These are phyloP conservation scores for Breynia disticha DNA, from an alignment of 441 rosid genomes.

Conservation along the genomic window DNA sequence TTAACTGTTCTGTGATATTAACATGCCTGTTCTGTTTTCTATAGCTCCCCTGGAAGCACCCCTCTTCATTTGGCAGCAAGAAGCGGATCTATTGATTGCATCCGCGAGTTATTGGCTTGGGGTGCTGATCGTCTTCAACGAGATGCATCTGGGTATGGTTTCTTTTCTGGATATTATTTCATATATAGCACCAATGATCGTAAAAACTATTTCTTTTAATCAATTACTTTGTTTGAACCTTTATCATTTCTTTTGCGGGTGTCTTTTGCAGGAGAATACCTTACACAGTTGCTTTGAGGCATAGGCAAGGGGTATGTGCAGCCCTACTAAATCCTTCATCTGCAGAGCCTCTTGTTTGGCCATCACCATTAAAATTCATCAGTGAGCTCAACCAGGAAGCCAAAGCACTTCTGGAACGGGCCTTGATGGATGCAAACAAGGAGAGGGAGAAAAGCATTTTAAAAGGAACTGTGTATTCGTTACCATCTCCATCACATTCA, in stretches of 20 bases:
- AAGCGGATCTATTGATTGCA: constrained; percentile 91
- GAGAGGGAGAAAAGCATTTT: constrained; percentile 81
- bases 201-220: not conserved
- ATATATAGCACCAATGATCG: not conserved
- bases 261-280: constrained; percentile 70
- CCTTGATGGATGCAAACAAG: constrained; percentile 74
- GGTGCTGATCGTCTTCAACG: constrained; percentile 96
- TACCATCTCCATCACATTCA: constrained; percentile 58
- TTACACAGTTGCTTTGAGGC: constrained; percentile 61
- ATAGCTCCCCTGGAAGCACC: constrained; percentile 80
- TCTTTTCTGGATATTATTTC: too few species aligned
- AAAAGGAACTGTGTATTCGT: constrained; percentile 51
- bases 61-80: constrained; percentile 98
- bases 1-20: constrained; percentile 10
- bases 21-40: constrained; percentile 11
- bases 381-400: constrained; percentile 86
- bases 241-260: not conserved
- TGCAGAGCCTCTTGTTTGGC: constrained; percentile 98
- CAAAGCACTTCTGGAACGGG: constrained; percentile 62
- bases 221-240: not conserved
- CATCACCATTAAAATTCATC: constrained; percentile 89
- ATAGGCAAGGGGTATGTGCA: constrained; percentile 75
- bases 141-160: constrained; percentile 81
- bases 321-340: constrained; percentile 88
- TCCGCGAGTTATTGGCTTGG: constrained; percentile 87